These are phyloP conservation scores for Paramecium pentaurelia DNA, from an alignment of 73 alveolate genomes.

Conservation along the genomic window DNA sequence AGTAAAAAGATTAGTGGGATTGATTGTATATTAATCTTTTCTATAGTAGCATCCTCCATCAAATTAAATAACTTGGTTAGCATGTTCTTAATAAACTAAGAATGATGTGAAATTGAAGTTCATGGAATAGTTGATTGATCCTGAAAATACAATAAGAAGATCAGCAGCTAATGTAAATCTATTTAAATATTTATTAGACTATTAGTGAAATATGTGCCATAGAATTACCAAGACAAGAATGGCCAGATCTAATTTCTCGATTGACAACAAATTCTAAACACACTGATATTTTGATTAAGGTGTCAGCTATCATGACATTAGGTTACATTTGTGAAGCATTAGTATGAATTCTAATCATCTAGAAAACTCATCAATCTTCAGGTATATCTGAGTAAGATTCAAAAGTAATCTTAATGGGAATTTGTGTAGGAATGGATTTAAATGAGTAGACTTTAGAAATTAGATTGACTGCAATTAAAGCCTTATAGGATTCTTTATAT, in stretches of 20 bases:
- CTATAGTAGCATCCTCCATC: not conserved
- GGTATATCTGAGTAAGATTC: not conserved
- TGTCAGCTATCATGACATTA: conserved; percentile 30
- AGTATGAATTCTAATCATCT: not conserved
- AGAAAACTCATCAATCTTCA: conserved; percentile 27
- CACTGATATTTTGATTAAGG: not conserved
- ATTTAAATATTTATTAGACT: not conserved
- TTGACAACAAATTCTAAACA: not conserved
- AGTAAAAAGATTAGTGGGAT: not conserved
- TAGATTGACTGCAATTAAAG: conserved; percentile 19
- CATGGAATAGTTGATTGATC: not conserved
- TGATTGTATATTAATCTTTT: not conserved
- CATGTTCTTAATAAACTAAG: not conserved
- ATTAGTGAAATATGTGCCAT: conserved; percentile 28
- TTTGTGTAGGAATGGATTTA: conserved; percentile 27
- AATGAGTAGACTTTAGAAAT: not conserved
- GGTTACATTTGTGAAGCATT: conserved; percentile 36
- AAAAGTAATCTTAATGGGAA: not conserved
- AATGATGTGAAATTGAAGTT: not conserved
- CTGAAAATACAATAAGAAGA: not conserved
- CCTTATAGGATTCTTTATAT: not conserved
- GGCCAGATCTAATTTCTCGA: not conserved
- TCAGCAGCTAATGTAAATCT: conserved; percentile 15
- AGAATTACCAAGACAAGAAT: conserved; percentile 21
- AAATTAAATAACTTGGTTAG: not conserved